phyloP scores from a whole-genome alignment of 106 monocot species.

The Triglochin maritima region DNA sequence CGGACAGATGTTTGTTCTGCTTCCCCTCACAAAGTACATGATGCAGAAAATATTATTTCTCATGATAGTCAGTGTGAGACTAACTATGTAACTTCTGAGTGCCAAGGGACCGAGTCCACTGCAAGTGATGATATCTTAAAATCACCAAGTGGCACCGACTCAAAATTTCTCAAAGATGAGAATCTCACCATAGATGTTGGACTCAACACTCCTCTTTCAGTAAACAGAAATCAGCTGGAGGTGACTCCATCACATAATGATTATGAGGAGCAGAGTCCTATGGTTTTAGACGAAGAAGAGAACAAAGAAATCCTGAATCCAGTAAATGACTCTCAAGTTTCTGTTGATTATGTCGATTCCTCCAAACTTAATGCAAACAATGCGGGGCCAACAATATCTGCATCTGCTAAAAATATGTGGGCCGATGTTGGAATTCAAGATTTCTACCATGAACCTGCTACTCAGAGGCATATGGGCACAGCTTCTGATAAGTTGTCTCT shows the following conservation, averaged over 20 bases:
- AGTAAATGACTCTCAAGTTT: constrained; percentile 9
- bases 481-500: constrained; percentile 19
- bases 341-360: too few species aligned
- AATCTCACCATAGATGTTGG: background rate
- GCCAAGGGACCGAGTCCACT: too few species aligned
- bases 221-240: constrained; percentile 11
- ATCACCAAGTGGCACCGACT: background rate
- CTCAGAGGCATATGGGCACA: constrained; percentile 4
- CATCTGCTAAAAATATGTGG: constrained; percentile 29
- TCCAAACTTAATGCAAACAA: constrained; percentile 1
- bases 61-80: too few species aligned
- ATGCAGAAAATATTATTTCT: too few species aligned
- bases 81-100: too few species aligned
- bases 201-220: background rate
- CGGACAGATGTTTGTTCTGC: too few species aligned
- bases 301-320: constrained; percentile 2
- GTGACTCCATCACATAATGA: constrained; percentile 15
- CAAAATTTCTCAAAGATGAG: background rate
- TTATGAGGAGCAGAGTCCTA: constrained; percentile 11
- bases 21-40: too few species aligned
- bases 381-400: constrained; percentile 7
- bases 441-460: constrained; percentile 9
- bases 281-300: constrained; percentile 8
- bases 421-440: background rate
- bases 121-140: background rate